phyloP scores from a whole-genome alignment of 192 early-diverging fungal species.

The Chytriomyces hyalinus region DNA sequence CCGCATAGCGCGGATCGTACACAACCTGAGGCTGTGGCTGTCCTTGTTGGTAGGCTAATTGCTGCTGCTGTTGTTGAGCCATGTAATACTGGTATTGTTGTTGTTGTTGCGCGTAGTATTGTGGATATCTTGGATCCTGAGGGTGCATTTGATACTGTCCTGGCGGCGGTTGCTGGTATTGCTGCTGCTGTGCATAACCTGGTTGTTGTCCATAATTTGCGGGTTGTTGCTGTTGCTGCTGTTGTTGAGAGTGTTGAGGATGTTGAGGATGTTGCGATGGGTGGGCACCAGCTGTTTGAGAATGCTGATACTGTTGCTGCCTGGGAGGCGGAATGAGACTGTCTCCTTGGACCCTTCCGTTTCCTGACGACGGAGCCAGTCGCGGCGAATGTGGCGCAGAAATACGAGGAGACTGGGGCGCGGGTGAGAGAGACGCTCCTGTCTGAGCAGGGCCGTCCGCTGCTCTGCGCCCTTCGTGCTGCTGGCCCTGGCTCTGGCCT shows the following conservation, averaged over 20 bases:
- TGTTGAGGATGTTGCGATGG: not conserved
- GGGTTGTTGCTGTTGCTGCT: no score
- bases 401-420: no score
- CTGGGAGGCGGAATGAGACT: not conserved
- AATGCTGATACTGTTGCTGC: constrained; percentile 4
- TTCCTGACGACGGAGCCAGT: not conserved
- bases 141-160: constrained; percentile 2
- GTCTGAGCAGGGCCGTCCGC: not conserved
- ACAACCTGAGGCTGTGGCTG: not conserved
- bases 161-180: constrained; percentile 34
- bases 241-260: not conserved
- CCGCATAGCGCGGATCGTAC: constrained; percentile 26
- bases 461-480: not conserved
- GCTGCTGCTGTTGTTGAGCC: constrained; percentile 30
- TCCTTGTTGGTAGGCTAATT: not conserved
- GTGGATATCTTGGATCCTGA: constrained; percentile 21
- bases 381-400: no score
- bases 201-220: not conserved
- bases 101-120: constrained; percentile 35
- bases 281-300: not conserved
- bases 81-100: constrained; percentile 36
- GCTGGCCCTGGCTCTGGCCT: not conserved
- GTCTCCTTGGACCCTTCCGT: constrained; percentile 4
- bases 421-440: no score
- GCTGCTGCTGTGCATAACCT: constrained; percentile 20